These are phyloP conservation scores for Venturiaceae sp. DNA, from an alignment of 2,329 filamentous ascomycete genomes.

Conservation along the genomic window DNA sequence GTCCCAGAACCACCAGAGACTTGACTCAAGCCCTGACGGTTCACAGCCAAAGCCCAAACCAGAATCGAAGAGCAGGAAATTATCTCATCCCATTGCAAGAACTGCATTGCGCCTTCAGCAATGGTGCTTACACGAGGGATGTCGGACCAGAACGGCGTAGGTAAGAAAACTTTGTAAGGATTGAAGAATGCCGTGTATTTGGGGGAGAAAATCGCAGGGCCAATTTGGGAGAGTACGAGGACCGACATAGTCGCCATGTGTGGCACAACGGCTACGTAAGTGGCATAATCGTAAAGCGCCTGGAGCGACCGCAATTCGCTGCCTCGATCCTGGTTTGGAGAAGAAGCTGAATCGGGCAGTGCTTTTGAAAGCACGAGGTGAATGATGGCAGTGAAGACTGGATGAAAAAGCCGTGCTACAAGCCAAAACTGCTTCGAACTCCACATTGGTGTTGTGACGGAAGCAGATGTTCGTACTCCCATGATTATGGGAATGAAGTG, in stretches of 20 bases:
- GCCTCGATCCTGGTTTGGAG: neutral
- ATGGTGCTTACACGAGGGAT: neutral
- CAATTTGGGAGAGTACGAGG: neutral
- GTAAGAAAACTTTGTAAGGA: neutral
- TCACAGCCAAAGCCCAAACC: neutral
- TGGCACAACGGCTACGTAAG: neutral
- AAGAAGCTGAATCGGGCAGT: neutral
- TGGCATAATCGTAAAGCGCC: neutral
- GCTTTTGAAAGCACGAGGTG: neutral
- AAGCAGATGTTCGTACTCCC: neutral
- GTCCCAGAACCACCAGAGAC: neutral
- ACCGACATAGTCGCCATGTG: neutral
- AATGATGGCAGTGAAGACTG: neutral
- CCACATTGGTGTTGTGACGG: neutral
- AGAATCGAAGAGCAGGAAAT: neutral
- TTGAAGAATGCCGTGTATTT: neutral
- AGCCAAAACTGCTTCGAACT: neutral
- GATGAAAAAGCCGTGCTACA: neutral
- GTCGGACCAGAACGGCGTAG: neutral
- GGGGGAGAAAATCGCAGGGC: neutral
- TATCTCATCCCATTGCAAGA: neutral
- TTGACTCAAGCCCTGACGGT: neutral
- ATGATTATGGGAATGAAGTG: neutral
- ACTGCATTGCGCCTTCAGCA: neutral
- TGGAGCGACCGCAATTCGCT: neutral